Evolutionary conservation across 495 filamentous ascomycete genomes (phyloP).

Genomic region (Annulohypoxylon moriforme): DNA sequence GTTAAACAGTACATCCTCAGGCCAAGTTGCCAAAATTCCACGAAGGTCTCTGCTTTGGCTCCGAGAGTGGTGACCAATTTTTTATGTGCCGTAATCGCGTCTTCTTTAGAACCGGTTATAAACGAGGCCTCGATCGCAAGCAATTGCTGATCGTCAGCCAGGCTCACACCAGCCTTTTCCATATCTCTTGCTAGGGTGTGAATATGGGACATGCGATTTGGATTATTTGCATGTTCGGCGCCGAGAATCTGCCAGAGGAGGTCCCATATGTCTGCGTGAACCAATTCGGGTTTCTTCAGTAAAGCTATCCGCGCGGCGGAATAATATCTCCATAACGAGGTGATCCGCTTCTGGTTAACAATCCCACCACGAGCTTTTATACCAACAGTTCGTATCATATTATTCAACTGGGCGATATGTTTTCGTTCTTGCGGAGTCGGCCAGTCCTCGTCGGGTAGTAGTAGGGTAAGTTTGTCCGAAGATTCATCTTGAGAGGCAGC

Average conservation of each 20-base stretch:
- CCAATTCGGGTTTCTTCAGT: slow-evolving; percentile 53
- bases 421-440: not conserved
- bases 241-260: slow-evolving; percentile 64
- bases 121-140: slow-evolving; percentile 74
- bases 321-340: slow-evolving; percentile 59
- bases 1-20: slow-evolving; percentile 71
- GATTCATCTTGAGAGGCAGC: slow-evolving; percentile 50
- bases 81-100: slow-evolving; percentile 75
- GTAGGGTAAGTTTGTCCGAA: slow-evolving; percentile 40
- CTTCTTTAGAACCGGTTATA: slow-evolving; percentile 64
- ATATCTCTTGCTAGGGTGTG: slow-evolving; percentile 72
- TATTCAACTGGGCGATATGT: slow-evolving; percentile 39
- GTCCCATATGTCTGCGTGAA: slow-evolving; percentile 66
- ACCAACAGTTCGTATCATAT: slow-evolving; percentile 39
- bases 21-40: slow-evolving; percentile 75
- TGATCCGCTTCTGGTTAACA: slow-evolving; percentile 27
- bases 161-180: slow-evolving; percentile 60
- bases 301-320: slow-evolving; percentile 57
- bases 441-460: slow-evolving; percentile 41
- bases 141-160: slow-evolving; percentile 68
- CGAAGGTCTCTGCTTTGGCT: slow-evolving; percentile 60
- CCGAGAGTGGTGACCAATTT: slow-evolving; percentile 65
- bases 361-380: slow-evolving; percentile 10
- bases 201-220: slow-evolving; percentile 69
- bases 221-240: slow-evolving; percentile 51